phyloP scores from a whole-genome alignment of 805 yeast species.

The Yarrowia divulgata region DNA sequence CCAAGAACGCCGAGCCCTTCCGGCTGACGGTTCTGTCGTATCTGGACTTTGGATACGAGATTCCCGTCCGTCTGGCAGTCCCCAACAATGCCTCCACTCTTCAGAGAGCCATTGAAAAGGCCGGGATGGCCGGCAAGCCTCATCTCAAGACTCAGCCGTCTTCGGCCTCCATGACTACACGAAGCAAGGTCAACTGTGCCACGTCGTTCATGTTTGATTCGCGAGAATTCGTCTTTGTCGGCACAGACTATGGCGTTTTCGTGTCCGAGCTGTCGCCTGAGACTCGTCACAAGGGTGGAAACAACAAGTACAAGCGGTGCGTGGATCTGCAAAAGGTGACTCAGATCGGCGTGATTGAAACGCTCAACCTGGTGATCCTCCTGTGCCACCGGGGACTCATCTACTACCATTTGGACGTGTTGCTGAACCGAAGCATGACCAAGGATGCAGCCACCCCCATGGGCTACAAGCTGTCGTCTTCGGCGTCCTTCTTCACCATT shows the following conservation, averaged over 20 bases:
- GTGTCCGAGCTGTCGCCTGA: constrained; percentile 36
- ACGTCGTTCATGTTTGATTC: constrained; percentile 57
- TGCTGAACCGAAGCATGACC: constrained; percentile 51
- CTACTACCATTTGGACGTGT: constrained; percentile 67
- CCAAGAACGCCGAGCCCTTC: constrained; percentile 61
- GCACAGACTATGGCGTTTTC: constrained; percentile 44
- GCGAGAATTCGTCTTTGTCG: constrained; percentile 49
- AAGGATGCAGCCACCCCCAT: constrained; percentile 44
- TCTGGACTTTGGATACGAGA: constrained; percentile 70
- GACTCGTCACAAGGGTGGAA: constrained; percentile 47
- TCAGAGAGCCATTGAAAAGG: constrained; percentile 49
- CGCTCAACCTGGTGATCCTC: constrained; percentile 62
- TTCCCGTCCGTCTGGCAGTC: constrained; percentile 51
- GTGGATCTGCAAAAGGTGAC: constrained; percentile 60
- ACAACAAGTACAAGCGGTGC: constrained; percentile 52
- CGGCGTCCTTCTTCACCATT: constrained; percentile 59
- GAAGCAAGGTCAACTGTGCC: constrained; percentile 52
- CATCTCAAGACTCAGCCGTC: constrained; percentile 46
- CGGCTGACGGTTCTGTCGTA: constrained; percentile 61
- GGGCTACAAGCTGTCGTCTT: constrained; percentile 57
- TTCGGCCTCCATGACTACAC: background rate
- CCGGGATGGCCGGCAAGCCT: constrained; percentile 28
- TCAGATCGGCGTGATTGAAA: constrained; percentile 66
- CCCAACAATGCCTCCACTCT: constrained; percentile 50
- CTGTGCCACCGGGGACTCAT: constrained; percentile 65